phyloP scores from a whole-genome alignment of 2,329 filamentous ascomycete genomes.

The Ophiostoma triangulosporum region DNA sequence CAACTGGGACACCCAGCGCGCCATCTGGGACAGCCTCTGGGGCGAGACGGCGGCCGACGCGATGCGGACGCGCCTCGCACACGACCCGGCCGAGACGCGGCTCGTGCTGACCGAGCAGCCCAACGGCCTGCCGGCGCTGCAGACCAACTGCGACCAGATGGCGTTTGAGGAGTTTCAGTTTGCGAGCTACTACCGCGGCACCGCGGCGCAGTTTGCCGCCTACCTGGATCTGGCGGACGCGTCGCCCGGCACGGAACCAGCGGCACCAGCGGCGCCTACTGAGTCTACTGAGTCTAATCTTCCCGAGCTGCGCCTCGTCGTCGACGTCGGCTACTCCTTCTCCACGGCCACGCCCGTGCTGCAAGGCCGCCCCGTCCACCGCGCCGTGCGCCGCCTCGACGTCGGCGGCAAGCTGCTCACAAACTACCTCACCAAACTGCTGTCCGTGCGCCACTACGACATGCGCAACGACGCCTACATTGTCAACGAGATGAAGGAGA shows the following conservation, averaged over 20 bases:
- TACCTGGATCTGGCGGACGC: conserved; percentile 47
- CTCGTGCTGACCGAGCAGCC: conserved; percentile 76
- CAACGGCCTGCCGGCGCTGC: conserved; percentile 66
- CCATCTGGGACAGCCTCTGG: conserved; percentile 87
- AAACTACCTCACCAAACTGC: conserved; percentile 78
- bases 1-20: conserved; percentile 91
- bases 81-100: conserved; percentile 69
- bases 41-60: conserved; percentile 20
- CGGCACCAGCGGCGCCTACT: background rate
- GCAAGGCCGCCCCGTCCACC: conserved; percentile 64
- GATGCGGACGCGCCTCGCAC: conserved; percentile 34
- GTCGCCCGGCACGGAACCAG: background rate
- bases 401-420: conserved; percentile 88
- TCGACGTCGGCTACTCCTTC: conserved; percentile 88
- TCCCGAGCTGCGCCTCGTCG: conserved; percentile 73
- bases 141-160: conserved; percentile 88
- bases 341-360: conserved; percentile 83
- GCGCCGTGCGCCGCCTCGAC: conserved; percentile 71
- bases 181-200: conserved; percentile 62
- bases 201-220: conserved; percentile 63
- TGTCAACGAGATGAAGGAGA: conserved; percentile 92
- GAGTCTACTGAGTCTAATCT: conserved; percentile 28
- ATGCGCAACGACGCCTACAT: conserved; percentile 90
- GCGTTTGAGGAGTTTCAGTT: conserved; percentile 97
- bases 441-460: conserved; percentile 86